These are phyloP conservation scores for Camelina neglecta DNA, from an alignment of 345 rosid genomes.

Conservation along the genomic window DNA sequence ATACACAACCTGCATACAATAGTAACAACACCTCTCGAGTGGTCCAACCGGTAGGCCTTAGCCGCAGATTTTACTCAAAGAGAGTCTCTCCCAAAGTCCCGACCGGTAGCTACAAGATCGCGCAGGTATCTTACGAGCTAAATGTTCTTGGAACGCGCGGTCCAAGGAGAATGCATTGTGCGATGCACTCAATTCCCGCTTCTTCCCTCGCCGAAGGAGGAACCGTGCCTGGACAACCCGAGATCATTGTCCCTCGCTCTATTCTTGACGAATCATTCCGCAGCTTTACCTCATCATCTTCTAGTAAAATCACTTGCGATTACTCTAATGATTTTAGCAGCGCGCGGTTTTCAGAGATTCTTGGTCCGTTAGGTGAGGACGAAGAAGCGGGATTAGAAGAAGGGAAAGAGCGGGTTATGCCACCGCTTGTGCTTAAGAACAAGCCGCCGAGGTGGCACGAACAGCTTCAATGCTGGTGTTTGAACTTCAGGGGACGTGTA, in stretches of 20 bases:
- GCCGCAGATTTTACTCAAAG: conserved; percentile 82
- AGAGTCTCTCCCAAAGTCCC: conserved; percentile 93
- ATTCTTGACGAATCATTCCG: conserved; percentile 85
- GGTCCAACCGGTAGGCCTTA: conserved; percentile 66
- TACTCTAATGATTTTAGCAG: conserved; percentile 77
- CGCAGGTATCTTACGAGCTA: conserved; percentile 84
- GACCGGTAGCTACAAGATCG: conserved; percentile 82
- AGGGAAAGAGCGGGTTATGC: conserved; percentile 59
- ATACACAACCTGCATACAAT: conserved; percentile 91
- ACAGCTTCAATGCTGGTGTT: conserved; percentile 97
- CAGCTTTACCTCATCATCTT: conserved; percentile 65
- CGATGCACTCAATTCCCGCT: conserved; percentile 79
- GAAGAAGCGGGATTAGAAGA: conserved; percentile 40
- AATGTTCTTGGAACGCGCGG: conserved; percentile 94
- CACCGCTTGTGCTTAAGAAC: conserved; percentile 73
- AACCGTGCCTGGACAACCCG: conserved; percentile 83
- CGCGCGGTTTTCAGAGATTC: conserved; percentile 82
- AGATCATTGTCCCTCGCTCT: conserved; percentile 68
- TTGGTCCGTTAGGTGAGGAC: conserved; percentile 59
- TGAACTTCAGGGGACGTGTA: conserved; percentile 91
- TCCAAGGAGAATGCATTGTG: conserved; percentile 94
- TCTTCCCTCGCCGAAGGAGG: conserved; percentile 80
- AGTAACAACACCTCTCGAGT: conserved; percentile 53
- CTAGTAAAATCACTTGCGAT: conserved; percentile 62
- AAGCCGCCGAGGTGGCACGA: conserved; percentile 97